Conservation (phyloP, 768 basidiomycete species). For the Pulveroboletus ravenelii region DNA sequence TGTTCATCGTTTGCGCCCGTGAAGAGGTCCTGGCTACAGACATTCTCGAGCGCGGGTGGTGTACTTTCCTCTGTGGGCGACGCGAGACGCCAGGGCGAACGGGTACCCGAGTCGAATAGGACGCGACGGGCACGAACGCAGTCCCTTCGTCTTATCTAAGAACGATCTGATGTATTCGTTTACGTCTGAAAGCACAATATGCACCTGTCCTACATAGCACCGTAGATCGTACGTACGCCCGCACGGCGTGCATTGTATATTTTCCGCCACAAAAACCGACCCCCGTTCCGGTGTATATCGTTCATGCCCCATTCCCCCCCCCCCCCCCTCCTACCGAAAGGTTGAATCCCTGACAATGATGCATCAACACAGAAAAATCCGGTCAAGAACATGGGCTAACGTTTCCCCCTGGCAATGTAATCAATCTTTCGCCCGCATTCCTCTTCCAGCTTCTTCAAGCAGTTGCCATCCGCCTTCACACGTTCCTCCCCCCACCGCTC, state of each 20-base stretch:
- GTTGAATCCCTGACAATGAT: too few relatives aligned
- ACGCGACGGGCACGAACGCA: slow-evolving; percentile 69
- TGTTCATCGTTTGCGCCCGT: too few relatives aligned
- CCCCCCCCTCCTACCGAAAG: too few relatives aligned
- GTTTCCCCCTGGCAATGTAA: slow-evolving; percentile 80
- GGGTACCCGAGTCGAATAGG: slow-evolving; percentile 55
- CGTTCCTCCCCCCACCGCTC: slow-evolving; percentile 61
- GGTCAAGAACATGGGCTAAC: slow-evolving; percentile 39
- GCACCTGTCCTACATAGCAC: slow-evolving; percentile 90
- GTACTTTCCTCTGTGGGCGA: too few relatives aligned
- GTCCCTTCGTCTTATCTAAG: slow-evolving; percentile 81
- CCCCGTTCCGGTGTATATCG: slow-evolving; percentile 67
- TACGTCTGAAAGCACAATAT: slow-evolving; percentile 8
- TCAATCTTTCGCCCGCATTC: slow-evolving; percentile 52
- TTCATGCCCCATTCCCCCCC: too few relatives aligned
- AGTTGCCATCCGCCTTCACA: slow-evolving; percentile 60
- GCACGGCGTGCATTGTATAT: slow-evolving; percentile 61
- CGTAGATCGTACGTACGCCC: too few relatives aligned
- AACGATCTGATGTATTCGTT: background rate
- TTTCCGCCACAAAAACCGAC: slow-evolving; percentile 76
- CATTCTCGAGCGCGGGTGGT: too few relatives aligned
- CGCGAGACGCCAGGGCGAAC: slow-evolving; percentile 47
- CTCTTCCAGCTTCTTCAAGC: slow-evolving; percentile 48
- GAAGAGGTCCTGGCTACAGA: too few relatives aligned
- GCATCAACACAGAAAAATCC: too few relatives aligned